Conservation (phyloP, 2,329 filamentous ascomycete genomes). For the Nemania diffusa region DNA sequence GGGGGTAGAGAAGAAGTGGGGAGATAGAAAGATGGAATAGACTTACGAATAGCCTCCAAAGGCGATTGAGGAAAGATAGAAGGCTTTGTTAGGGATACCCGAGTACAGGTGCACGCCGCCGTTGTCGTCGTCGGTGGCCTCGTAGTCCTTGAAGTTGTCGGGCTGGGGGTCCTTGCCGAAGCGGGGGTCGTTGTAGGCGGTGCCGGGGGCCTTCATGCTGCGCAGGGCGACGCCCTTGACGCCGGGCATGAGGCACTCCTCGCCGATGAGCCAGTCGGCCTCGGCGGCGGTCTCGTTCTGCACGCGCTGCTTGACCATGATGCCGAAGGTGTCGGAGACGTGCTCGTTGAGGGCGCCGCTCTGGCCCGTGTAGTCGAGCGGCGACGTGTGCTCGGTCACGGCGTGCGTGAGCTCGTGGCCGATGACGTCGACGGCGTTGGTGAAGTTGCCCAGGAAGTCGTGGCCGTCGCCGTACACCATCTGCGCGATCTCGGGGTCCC, state of each 20-base stretch:
- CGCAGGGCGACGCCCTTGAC: constrained; percentile 63
- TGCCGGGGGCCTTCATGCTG: constrained; percentile 65
- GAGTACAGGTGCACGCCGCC: constrained; percentile 67
- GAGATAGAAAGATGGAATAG: no score
- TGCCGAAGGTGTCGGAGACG: constrained; percentile 65
- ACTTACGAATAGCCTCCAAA: constrained; percentile 59
- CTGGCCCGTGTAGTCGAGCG: constrained; percentile 62
- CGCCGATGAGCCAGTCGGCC: constrained; percentile 66
- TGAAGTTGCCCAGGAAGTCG: constrained; percentile 63
- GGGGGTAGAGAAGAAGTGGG: no score
- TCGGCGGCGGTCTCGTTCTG: constrained; percentile 57
- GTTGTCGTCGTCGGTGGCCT: constrained; percentile 56
- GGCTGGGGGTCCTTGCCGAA: constrained; percentile 66
- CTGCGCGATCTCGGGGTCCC: constrained; percentile 60
- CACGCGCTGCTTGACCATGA: constrained; percentile 66
- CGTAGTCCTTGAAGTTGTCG: constrained; percentile 58
- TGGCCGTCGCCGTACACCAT: constrained; percentile 68
- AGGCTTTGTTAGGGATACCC: constrained; percentile 68
- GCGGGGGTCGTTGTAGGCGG: constrained; percentile 62
- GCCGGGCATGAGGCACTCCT: constrained; percentile 61
- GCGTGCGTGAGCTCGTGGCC: constrained; percentile 68
- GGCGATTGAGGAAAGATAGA: constrained; percentile 59
- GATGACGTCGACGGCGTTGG: constrained; percentile 64
- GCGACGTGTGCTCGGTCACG: constrained; percentile 61
- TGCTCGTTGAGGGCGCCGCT: constrained; percentile 67